These are phyloP conservation scores for Diaporthe citriasiana DNA, from an alignment of 2,329 filamentous ascomycete genomes.

Conservation along the genomic window DNA sequence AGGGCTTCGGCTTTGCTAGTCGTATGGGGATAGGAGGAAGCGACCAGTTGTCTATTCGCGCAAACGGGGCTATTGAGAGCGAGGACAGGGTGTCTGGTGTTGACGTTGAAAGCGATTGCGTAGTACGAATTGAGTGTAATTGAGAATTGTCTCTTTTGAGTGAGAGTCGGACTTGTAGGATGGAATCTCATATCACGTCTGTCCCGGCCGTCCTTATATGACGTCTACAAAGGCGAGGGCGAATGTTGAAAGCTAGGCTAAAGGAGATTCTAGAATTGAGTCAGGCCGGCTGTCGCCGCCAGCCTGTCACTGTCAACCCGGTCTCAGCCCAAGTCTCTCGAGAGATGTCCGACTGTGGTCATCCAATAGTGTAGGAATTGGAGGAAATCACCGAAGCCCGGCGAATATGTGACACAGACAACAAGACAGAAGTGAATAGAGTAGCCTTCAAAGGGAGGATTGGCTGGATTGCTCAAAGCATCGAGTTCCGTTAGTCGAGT, in stretches of 20 bases:
- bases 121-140: background rate
- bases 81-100: background rate
- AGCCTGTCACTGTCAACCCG: background rate
- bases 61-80: background rate
- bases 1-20: background rate
- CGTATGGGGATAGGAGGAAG: background rate
- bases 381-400: background rate
- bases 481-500: background rate
- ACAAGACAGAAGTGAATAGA: background rate
- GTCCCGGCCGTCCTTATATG: constrained; percentile 19
- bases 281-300: constrained; percentile 24
- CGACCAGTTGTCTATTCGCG: constrained; percentile 4
- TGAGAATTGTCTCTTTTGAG: background rate
- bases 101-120: background rate
- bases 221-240: constrained; percentile 25
- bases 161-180: background rate
- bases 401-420: background rate
- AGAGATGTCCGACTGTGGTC: background rate
- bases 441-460: background rate
- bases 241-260: constrained; percentile 1
- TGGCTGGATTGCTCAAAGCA: background rate
- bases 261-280: constrained; percentile 30
- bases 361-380: background rate
- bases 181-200: constrained; percentile 9
- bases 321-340: background rate